These are phyloP conservation scores for Russula compacta DNA, from an alignment of 768 basidiomycete genomes.

Conservation along the genomic window DNA sequence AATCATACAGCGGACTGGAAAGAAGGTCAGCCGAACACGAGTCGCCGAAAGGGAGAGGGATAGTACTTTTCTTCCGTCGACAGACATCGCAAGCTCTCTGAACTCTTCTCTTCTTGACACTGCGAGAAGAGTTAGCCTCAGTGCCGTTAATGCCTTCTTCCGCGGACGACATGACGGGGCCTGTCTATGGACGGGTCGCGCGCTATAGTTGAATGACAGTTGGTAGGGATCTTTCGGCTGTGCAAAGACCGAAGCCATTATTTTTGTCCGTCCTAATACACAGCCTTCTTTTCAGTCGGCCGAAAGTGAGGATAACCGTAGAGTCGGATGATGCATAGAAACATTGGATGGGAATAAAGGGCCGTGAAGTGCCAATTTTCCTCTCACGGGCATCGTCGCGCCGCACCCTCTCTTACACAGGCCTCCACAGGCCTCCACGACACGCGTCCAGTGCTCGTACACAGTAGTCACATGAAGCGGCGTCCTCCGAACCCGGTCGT, in stretches of 20 bases:
- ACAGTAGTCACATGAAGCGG: too few relatives aligned
- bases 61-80: constrained; percentile 72
- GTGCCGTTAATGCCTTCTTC: constrained; percentile 52
- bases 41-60: constrained; percentile 1
- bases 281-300: not conserved
- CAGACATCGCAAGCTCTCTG: constrained; percentile 80
- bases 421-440: too few relatives aligned
- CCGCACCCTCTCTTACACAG: too few relatives aligned
- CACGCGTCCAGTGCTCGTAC: too few relatives aligned
- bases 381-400: too few relatives aligned
- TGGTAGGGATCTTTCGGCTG: not conserved
- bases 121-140: constrained; percentile 29
- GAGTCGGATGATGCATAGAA: not conserved
- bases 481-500: too few relatives aligned
- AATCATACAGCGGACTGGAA: constrained; percentile 53
- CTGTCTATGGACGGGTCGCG: not conserved
- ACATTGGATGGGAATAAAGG: too few relatives aligned
- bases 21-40: constrained; percentile 4
- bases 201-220: not conserved
- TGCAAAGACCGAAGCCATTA: not conserved
- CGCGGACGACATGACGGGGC: constrained; percentile 55
- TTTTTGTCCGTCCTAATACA: too few relatives aligned
- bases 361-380: too few relatives aligned
- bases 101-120: constrained; percentile 58
- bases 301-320: not conserved